Conservation (phyloP, 2,329 filamentous ascomycete species). For the Phyllosticta capitalensis region DNA sequence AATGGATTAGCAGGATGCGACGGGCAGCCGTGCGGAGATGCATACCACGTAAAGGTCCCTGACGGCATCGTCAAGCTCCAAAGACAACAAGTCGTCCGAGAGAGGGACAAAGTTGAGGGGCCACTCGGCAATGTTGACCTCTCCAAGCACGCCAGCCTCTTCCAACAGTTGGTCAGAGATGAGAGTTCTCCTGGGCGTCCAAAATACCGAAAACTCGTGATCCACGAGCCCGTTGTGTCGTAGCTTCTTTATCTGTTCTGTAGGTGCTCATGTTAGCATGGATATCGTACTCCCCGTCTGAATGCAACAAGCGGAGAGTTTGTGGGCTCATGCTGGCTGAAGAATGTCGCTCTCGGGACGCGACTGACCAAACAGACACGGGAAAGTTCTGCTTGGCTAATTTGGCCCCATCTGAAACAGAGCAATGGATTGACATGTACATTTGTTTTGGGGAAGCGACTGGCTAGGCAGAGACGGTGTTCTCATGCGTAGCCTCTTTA, state of each 20-base stretch:
- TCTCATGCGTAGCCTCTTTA: constrained; percentile 53
- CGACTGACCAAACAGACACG: constrained; percentile 5
- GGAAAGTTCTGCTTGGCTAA: constrained; percentile 1
- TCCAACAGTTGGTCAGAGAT: constrained; percentile 88
- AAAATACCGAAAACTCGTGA: constrained; percentile 95
- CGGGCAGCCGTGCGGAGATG: not conserved
- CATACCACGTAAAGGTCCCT: constrained; percentile 70
- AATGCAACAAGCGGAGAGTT: not conserved
- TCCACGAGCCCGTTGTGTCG: constrained; percentile 79
- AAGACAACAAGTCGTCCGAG: constrained; percentile 80
- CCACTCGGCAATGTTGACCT: constrained; percentile 80
- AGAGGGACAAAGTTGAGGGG: constrained; percentile 84
- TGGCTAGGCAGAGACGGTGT: constrained; percentile 46
- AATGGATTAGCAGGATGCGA: constrained; percentile 17
- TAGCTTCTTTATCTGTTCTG: constrained; percentile 85
- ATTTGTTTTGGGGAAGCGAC: constrained; percentile 46
- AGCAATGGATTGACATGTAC: constrained; percentile 3
- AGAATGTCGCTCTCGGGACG: constrained; percentile 3
- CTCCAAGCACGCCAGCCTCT: constrained; percentile 84
- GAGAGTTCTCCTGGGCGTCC: constrained; percentile 84
- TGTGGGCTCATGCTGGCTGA: constrained; percentile 3
- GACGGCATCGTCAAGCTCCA: constrained; percentile 84
- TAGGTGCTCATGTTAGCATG: constrained; percentile 41
- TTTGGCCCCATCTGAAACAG: not conserved
- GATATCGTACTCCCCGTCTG: constrained; percentile 8